phyloP scores from a whole-genome alignment of 129 eudicot species.

The Kitagawia praeruptora region DNA sequence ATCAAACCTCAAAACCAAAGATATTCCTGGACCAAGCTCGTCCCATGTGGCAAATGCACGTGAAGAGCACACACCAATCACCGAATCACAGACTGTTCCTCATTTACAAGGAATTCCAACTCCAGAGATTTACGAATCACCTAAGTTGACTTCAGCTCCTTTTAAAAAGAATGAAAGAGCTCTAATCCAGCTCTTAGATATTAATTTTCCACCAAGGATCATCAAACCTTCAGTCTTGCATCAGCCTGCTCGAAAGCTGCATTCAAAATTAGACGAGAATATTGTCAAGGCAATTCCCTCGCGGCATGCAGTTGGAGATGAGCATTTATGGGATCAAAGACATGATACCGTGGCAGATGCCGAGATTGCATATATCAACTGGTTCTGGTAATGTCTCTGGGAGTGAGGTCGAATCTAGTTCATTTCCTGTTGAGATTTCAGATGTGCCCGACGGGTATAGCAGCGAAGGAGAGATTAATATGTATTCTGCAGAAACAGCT shows the following conservation, averaged over 20 bases:
- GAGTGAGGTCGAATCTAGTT: slow-evolving; percentile 46
- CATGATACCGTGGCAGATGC: slow-evolving; percentile 32
- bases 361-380: slow-evolving; percentile 38
- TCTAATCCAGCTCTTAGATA: slow-evolving; percentile 69
- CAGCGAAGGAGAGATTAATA: slow-evolving; percentile 85
- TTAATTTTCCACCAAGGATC: slow-evolving; percentile 61
- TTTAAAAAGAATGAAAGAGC: slow-evolving; percentile 36
- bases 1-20: slow-evolving; percentile 30
- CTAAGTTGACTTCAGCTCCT: slow-evolving; percentile 51
- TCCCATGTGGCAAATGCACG: slow-evolving; percentile 24
- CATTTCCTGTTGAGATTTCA: slow-evolving; percentile 36
- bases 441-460: slow-evolving; percentile 46
- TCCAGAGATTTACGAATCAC: slow-evolving; percentile 84
- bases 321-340: slow-evolving; percentile 15
- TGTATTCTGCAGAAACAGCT: slow-evolving; percentile 97
- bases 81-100: slow-evolving; percentile 27
- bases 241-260: slow-evolving; percentile 16
- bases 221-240: slow-evolving; percentile 32
- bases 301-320: slow-evolving; percentile 14
- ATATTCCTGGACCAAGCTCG: slow-evolving; percentile 40
- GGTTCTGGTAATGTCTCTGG: slow-evolving; percentile 47
- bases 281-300: slow-evolving; percentile 9
- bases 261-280: slow-evolving; percentile 17
- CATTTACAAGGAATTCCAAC: slow-evolving; percentile 79
- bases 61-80: slow-evolving; percentile 33